Base-by-base conservation (phyloP, 2,329 filamentous ascomycete genomes). In the Paecilomyces sp. region DNA sequence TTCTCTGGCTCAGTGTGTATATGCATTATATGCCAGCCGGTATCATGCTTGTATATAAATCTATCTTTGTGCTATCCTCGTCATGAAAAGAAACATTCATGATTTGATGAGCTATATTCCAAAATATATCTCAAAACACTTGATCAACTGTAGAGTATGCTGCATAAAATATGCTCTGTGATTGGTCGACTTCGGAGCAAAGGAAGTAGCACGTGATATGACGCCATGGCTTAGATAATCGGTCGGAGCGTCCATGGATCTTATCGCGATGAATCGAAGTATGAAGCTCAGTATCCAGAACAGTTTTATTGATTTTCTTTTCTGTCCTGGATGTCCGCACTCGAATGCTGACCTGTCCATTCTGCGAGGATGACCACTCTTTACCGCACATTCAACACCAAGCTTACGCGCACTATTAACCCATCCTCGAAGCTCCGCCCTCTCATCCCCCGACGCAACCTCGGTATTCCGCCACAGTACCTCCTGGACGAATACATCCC, bases 401-500 rank as follows among this genome's bases (percentile, higher is more conserved):
- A n/a, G 15, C 41, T 47, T 47, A 3, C n/a, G 41, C 41, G 41
- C 5, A 11, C 41, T 47, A 18, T 47, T n/a, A 47, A n/a, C 18
- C n/a, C 41, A 47, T 47, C 41, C 51, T 28, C 51, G 13, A 15
- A 13, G 13, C 34, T 51, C 34, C 24, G 31, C 33, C 50, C 34
- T 11, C 24, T 57, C 33, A 28, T 33, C 11, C 56, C 36, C 41
- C 56, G 56, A 56, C 77, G 78, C 41, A 64, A 56, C 57, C 73
- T 83, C 31, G 77, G 82, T 62, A 81, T 86, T 33, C 82, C 83
- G 6, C 83, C 83, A 7, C 83, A 83, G 9, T 94, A 90, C 71
- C 82, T 94, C 22, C 82, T 94, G 2, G 83, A 86, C 68, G 85
- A 89, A 69, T 91, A 94, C 72, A 84, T 83, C 12, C 90, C 90